These are phyloP conservation scores for Heterobasidion irregulare DNA, from an alignment of 1,284 basidiomycete species.

Conservation along the genomic window DNA sequence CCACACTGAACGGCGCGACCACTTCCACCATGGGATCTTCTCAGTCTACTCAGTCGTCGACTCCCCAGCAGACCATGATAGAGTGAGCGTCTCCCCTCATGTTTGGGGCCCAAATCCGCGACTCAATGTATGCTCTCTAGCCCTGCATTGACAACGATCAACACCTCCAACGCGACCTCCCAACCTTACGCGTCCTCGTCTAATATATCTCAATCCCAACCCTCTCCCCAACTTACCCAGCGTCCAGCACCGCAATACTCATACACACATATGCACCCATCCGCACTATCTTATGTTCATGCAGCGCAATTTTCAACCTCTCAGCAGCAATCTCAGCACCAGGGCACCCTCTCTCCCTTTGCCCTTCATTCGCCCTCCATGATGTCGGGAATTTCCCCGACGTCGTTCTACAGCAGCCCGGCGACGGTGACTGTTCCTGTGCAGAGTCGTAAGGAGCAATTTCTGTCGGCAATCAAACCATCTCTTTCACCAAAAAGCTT, in stretches of 20 bases:
- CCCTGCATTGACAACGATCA: conserved; percentile 43
- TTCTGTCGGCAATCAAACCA: conserved; percentile 41
- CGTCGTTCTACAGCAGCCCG: conserved; percentile 25
- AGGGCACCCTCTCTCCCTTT: conserved; percentile 60
- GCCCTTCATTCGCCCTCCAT: conserved; percentile 48
- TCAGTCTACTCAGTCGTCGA: conserved; percentile 19
- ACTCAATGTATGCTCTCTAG: conserved; percentile 19
- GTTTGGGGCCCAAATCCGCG: background rate
- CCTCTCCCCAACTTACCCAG: conserved; percentile 26
- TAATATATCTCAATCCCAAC: conserved; percentile 13
- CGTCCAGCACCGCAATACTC: conserved; percentile 23
- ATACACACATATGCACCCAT: conserved; percentile 29
- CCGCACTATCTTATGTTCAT: conserved; percentile 23
- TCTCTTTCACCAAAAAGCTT: conserved; percentile 47
- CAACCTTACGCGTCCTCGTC: conserved; percentile 26
- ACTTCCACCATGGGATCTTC: conserved; percentile 22
- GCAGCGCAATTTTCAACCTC: conserved; percentile 19
- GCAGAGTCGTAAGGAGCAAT: conserved; percentile 37
- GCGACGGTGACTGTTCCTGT: conserved; percentile 20
- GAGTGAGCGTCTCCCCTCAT: conserved; percentile 31
- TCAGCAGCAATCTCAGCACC: conserved; percentile 26
- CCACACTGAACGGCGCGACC: conserved; percentile 65
- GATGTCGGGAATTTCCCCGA: conserved; percentile 28
- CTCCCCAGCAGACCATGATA: conserved; percentile 37
- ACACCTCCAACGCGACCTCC: conserved; percentile 22